Base-by-base conservation (phyloP, 192 early-diverging fungal genomes). In the Umbelopsis sp. region DNA sequence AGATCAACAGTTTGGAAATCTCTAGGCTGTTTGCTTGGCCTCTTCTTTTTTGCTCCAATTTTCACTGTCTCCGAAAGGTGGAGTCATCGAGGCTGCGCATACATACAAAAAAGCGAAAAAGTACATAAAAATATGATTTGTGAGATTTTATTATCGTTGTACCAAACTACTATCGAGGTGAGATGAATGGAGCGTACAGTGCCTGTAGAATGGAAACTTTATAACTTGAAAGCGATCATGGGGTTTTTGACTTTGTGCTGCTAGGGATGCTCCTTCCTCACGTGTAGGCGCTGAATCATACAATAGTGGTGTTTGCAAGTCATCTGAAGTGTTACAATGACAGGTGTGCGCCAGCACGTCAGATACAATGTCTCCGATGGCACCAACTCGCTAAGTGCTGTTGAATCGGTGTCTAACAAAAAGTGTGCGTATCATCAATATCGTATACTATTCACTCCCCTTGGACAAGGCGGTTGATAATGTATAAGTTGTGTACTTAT, bases 311-410 rank as follows among this genome's bases (percentile, higher is more conserved):
- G 55, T 61, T 61, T 61, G 27, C 55, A 61, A 61, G 55, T 61
- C 55, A 61, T 37, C 55, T 61, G 55, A 61, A 52, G 21, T 12
- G 27, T 27, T 61, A 35, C 16, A 61, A 12, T 30, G 55, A 25
- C 55, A 35, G 37, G 48, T 49, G 48, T 49, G 48, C 48, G 15
- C 20, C 18, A 18, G 48, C 2, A 49, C 15, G 20, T 49, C 11
- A n/a, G 55, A 61, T 9, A 41, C 55, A 61, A 61, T 55, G 55
- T 61, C 55, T 61, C 55, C 55, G 55, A 61, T 61, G 18, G 55
- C 18, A 25, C 16, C 30, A 41, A 41, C 1, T 41, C 37, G 6
- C 37, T 10, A 1, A 41, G 37, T 6, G 1, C 37, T 41, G 10
- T 0, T 10, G 7, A 10, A 1, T 4, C 37, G 2, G 37, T 41